Base-by-base conservation (phyloP, 1,284 basidiomycete species). In the Pascua guehoae region DNA sequence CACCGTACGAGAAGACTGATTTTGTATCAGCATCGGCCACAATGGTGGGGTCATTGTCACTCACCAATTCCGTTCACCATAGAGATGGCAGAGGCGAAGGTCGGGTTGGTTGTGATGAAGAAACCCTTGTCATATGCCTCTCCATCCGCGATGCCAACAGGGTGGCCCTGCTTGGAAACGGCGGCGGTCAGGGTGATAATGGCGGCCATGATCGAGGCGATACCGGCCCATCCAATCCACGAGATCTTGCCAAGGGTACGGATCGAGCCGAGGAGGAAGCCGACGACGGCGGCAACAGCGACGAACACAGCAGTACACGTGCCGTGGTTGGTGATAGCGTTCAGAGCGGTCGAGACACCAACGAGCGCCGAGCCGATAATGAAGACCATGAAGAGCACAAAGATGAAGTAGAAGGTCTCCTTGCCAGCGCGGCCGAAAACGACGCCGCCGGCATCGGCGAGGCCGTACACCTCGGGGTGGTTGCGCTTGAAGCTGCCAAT, bases 111-210 rank as follows among this genome's bases (percentile, higher is more conserved):
- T 36, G 69, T 66, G 45, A 69, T 59, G 39, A 58, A 41, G 60
- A 72, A 53, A 18, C 65, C 59, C 60, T 66, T 69, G 52, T 73
- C 70, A 62, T 63, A 76, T 0, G 65, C 57, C n/a, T 2, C 10
- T 0, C 68, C 70, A 38, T 53, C 56, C 12, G 41, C 18, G 24
- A 75, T 73, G 1, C 68, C 69, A 8, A 38, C 45, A 15, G 53
- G 53, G 56, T 40, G 42, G 43, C 18, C 48, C 38, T 70, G 61
- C 2, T 75, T 66, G 15, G 70, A 74, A 47, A 78, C 76, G 15
- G 76, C 72, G 52, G 78, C 61, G 53, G 71, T 73, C 41, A 78
- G 64, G 17, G 69, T 72, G 54, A 78, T 52, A 56, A 78, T 68
- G 40, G 76, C 53, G 49, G 71, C 63, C 47, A 76, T 60, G 53